These are phyloP conservation scores for Pseudocercospora pini-densiflorae DNA, from an alignment of 2,329 filamentous ascomycete genomes.

Conservation along the genomic window DNA sequence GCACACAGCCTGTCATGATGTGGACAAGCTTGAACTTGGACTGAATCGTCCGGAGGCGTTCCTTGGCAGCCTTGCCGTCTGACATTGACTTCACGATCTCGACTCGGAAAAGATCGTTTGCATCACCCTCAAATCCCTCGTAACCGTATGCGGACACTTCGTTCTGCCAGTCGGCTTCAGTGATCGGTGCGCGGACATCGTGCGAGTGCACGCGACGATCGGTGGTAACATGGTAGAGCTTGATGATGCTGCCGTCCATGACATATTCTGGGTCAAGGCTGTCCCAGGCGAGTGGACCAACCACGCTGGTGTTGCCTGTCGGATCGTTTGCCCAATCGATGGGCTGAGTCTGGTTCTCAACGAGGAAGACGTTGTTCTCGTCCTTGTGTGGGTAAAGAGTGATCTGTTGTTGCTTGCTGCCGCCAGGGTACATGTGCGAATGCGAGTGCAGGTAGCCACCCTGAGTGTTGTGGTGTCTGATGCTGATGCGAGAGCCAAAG, in stretches of 20 bases:
- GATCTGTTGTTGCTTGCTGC: conserved; percentile 98
- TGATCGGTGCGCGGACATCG: conserved; percentile 84
- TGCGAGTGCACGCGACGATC: conserved; percentile 94
- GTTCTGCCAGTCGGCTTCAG: conserved; percentile 69
- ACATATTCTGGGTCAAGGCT: conserved; percentile 70
- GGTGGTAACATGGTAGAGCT: conserved; percentile 81
- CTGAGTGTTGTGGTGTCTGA: conserved; percentile 96
- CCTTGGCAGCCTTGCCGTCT: conserved; percentile 75
- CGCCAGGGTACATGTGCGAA: conserved; percentile 94
- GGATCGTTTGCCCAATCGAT: conserved; percentile 55
- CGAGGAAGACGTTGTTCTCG: conserved; percentile 91
- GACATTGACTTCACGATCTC: conserved; percentile 94
- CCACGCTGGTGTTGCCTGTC: conserved; percentile 68
- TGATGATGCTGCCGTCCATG: conserved; percentile 78
- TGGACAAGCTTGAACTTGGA: conserved; percentile 96
- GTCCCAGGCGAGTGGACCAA: conserved; percentile 85
- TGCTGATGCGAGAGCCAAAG: conserved; percentile 80
- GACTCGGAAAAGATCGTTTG: conserved; percentile 92
- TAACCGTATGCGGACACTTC: conserved; percentile 86
- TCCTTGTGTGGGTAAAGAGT: conserved; percentile 99
- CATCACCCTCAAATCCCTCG: conserved; percentile 94
- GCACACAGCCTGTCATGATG: conserved; percentile 91
- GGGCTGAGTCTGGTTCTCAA: conserved; percentile 97
- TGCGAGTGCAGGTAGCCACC: conserved; percentile 98
- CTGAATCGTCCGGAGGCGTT: conserved; percentile 88